A percentile compares a stretch with the other conserved stretches of the same genome.
These are phyloP conservation scores for Lasiodiplodia sp. DNA, from an alignment of 2,329 filamentous ascomycete genomes.

Conservation along the genomic window DNA sequence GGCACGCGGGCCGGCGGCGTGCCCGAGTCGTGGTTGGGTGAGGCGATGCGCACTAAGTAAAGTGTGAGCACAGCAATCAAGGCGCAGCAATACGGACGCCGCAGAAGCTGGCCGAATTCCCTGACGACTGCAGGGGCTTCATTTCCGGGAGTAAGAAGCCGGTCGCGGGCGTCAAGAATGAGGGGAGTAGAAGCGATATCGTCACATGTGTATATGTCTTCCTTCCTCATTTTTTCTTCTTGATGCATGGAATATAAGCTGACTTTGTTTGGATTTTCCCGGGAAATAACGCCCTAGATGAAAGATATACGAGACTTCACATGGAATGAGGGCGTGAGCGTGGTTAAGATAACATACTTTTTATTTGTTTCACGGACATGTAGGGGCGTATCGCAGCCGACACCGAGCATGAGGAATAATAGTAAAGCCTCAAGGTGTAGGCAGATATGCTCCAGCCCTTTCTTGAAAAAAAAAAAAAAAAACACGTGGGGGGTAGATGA, in stretches of 20 bases:
- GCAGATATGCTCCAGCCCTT: no score
- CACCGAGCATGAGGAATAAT: no score
- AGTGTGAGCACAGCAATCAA: neutral
- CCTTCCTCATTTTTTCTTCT: neutral
- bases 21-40: neutral
- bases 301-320: no score
- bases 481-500: no score
- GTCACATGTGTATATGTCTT: neutral
- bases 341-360: slow-evolving; percentile 9
- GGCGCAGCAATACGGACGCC: neutral
- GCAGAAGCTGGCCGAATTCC: no score
- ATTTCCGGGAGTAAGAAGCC: neutral
- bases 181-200: neutral
- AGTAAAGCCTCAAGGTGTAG: no score
- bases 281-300: neutral
- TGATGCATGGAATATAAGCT: neutral
- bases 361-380: neutral
- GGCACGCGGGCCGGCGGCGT: slow-evolving; percentile 25
- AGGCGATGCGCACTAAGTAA: neutral
- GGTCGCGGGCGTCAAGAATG: neutral
- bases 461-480: no score
- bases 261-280: neutral
- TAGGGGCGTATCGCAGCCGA: no score
- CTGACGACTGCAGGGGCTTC: neutral
- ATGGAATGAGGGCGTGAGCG: neutral